Evolutionary conservation across 2,329 filamentous ascomycete genomes (phyloP), one percentile per base, ranked within the genome.

Genomic region (Paracoccidioides lutzii): DNA sequence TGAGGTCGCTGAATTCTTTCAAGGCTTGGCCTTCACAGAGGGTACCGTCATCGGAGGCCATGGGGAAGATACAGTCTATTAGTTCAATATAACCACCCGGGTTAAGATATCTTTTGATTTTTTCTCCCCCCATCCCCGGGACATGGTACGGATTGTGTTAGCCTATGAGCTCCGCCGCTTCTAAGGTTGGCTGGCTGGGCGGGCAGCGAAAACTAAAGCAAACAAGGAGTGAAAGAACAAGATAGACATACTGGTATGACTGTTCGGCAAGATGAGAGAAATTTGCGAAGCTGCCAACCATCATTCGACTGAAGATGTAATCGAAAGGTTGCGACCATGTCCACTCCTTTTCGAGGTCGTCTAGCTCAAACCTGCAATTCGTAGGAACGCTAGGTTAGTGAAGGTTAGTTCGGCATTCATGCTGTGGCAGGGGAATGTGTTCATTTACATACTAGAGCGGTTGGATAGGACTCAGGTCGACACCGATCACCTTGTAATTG

Each of bases 321-420:
- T 72, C 70, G 59, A 73, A 73, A 49, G 65, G 61, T 46, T 65
- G 56, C 7, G 62, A 54, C 1, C 68, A 75, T 6, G 68, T 68
- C 72, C 74, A 75, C 49, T 71, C 64, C 49, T 61, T 62, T 59
- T 63, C 66, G 28, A 67, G 65, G 62, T 76, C 74, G 61, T 76
- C 73, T 59, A 76, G 69, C 60, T 75, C 71, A 62, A 75, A 76
- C 33, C 63, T 64, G 55, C 73, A 66, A 60, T 76, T 76, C 2
- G 71, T 66, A 4, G 72, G 70, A 2, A 70, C 64, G 52, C 60
- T 63, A 33, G 14, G 48, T 9, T 5, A 2, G 30, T 33, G 22
- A 38, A n/a, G 3, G 41, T 41, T 46, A 45, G 28, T 14, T 8
- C 8, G 12, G 12, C 38, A 37, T 33, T 41, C 37, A 44, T 45